Base-by-base conservation (phyloP, 2,329 filamentous ascomycete species). In the Xylaria sp. region DNA sequence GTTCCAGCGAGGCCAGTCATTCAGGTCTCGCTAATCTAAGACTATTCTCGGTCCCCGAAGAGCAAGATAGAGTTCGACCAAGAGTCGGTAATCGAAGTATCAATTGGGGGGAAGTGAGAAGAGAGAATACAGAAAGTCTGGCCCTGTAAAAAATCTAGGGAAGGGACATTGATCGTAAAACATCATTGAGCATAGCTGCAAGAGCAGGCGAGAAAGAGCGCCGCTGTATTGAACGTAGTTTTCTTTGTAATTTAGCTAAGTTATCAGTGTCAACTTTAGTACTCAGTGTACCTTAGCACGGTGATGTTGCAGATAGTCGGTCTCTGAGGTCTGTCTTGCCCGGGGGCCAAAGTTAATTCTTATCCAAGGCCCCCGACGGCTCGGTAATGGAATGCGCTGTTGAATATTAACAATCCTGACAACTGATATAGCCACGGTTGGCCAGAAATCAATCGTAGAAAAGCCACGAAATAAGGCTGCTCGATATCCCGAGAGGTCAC, bases 41-140 rank as follows among this genome's bases (percentile, higher is more conserved):
- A 34, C 32, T 34, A 34, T 34, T 6, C 5, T 8, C 64, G 65
- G 65, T 59, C 54, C 41, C 39, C 59, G 54, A 52, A 23, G 37
- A 64, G 58, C 28, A 54, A 34, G 60, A n/a, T 37, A 60, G 15
- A 56, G n/a, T 39, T 60, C 55, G 15, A 54, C 48, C 25, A 68
- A 59, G 41, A 15, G 58, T 8, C 9, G 59, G 12, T 67, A 37
- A 28, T 60, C 46, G 13, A 64, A 15, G n/a, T 68, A 64, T 48
- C 46, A 63, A 32, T 68, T 46, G 60, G 65, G 60, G 65, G 59
- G 54, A 39, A 37, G 48, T 48, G 12, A 41, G 39, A 23, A 10
- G 57, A 23, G 37, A 63, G 15, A 34, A 25, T 13, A 23, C 25
- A 63, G n/a, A 37, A 55, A 23, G 34, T 51, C 7, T 39, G 20